phyloP scores from a whole-genome alignment of 352 stramenopile species.

The Phytophthora palmivora region DNA sequence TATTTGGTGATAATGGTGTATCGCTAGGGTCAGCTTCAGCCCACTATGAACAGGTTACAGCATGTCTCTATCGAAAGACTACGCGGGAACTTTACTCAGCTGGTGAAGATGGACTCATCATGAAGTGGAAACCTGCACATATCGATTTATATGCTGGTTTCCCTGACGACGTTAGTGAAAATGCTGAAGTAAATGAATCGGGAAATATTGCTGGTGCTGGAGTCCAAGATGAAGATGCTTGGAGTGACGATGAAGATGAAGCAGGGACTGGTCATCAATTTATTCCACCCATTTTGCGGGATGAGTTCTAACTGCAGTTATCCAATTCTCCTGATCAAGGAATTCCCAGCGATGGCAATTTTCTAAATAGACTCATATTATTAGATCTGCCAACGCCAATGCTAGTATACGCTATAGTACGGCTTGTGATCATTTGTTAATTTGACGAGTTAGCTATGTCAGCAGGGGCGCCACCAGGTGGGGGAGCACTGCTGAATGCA shows the following conservation, averaged over 20 bases:
- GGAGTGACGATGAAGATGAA: conserved; percentile 58
- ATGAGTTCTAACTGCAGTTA: conserved; percentile 28
- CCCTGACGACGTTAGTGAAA: conserved; percentile 12
- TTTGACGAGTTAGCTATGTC: conserved; percentile 14
- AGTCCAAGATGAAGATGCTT: conserved; percentile 47
- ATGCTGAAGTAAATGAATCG: conserved; percentile 2
- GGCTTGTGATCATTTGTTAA: not conserved
- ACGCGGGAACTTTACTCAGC: conserved; percentile 65
- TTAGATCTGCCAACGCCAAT: conserved; percentile 5
- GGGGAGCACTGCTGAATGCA: conserved; percentile 35
- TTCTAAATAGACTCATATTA: conserved; percentile 22
- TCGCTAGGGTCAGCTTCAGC: conserved; percentile 44
- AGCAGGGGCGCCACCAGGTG: conserved; percentile 1
- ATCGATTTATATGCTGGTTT: conserved; percentile 38
- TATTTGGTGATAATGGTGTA: conserved; percentile 49
- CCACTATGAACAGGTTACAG: conserved; percentile 70
- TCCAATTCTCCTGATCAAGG: no score
- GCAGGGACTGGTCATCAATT: conserved; percentile 43
- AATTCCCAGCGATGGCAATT: no score
- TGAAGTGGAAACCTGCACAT: conserved; percentile 62
- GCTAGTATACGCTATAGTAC: not conserved
- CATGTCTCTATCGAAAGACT: conserved; percentile 64
- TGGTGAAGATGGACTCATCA: conserved; percentile 73
- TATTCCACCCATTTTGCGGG: conserved; percentile 69
- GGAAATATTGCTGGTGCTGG: conserved; percentile 21